Percentiles rank a stretch among this genome's conserved stretches.
Conservation (phyloP, 441 rosid genomes). For the Croton setiger region DNA sequence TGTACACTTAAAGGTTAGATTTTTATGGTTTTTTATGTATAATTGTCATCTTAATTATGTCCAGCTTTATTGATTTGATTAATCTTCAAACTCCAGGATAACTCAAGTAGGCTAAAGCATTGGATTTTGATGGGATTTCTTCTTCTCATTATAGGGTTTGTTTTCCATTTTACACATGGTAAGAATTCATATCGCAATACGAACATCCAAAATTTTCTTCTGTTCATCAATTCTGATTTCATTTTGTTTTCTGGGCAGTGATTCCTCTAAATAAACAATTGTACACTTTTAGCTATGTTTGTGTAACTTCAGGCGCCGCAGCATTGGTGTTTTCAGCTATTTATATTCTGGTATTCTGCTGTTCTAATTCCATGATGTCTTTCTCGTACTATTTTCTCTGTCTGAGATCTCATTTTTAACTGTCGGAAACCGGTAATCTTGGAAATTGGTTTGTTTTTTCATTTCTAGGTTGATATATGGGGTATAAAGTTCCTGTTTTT, state of each 20-base stretch:
- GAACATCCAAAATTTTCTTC: neutral
- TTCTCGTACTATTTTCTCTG: neutral
- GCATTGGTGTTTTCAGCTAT: constrained; percentile 64
- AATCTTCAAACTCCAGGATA: constrained; percentile 37
- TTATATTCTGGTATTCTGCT: constrained; percentile 50
- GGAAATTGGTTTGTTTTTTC: neutral
- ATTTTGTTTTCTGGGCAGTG: constrained; percentile 36
- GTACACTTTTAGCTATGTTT: constrained; percentile 75
- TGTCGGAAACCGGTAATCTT: neutral
- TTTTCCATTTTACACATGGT: constrained; percentile 71
- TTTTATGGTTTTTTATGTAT: constrained; percentile 1
- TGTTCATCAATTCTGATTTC: constrained; percentile 5
- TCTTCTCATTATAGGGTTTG: constrained; percentile 55
- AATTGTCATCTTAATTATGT: neutral
- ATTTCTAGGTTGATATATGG: constrained; percentile 18
- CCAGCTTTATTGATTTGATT: constrained; percentile 8
- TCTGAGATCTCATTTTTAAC: too few relatives aligned
- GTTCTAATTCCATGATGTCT: neutral
- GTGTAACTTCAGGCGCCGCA: constrained; percentile 79
- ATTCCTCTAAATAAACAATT: constrained; percentile 80
- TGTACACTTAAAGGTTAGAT: constrained; percentile 57
- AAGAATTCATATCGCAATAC: constrained; percentile 17
- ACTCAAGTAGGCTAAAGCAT: constrained; percentile 47
- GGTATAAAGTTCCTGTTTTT: constrained; percentile 37
- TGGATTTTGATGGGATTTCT: constrained; percentile 57